Evolutionary conservation across 2,329 filamentous ascomycete genomes (phyloP), one percentile per base, ranked within the genome.

Genomic region (Xylaria sp.): DNA sequence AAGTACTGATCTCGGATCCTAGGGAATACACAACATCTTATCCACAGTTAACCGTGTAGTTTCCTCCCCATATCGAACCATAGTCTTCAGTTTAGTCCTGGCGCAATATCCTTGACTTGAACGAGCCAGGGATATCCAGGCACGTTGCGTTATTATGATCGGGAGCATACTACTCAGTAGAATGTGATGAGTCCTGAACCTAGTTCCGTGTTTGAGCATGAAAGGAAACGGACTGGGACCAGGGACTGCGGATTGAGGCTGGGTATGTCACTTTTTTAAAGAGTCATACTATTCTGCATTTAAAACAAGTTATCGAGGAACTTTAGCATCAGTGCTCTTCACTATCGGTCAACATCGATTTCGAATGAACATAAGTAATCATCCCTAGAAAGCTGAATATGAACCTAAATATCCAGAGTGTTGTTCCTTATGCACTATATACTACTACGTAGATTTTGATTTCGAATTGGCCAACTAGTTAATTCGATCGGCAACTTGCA

Each of bases 151-250:
- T 13, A 15, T 54, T 28, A 17, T 38, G 17, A 13, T 61, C 23
- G 48, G n/a, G 13, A 49, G 33, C 36, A 38, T 54, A 11, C 26
- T 31, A 4, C 31, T 20, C 4, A 42, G 5, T 36, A 53, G 36
- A 54, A 59, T 59, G 57, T 58, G 40, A 59, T 11, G 51, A 59
- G 15, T 40, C 7, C 15, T 33, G 26, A 65, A 46, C 49, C 42
- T 28, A 20, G 40, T 61, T 23, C 54, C 20, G 49, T n/a, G 38
- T 63, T 38, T 57, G 62, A 51, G n/a, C 4, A 33, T 33, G 62
- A 33, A 54, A 38, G 20, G n/a, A 56, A 56, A 33, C 38, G 23
- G 53, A 33, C 46, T 49, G 51, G 44, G 62, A 36, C 53, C 53
- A 38, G 26, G 38, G 33, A 28, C 13, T 57, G n/a, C 13, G 38